Percentiles rank a stretch among this genome's conserved stretches.
These are phyloP conservation scores for Tricladium varicosporioides DNA, from an alignment of 2,329 filamentous ascomycete species.

Conservation along the genomic window DNA sequence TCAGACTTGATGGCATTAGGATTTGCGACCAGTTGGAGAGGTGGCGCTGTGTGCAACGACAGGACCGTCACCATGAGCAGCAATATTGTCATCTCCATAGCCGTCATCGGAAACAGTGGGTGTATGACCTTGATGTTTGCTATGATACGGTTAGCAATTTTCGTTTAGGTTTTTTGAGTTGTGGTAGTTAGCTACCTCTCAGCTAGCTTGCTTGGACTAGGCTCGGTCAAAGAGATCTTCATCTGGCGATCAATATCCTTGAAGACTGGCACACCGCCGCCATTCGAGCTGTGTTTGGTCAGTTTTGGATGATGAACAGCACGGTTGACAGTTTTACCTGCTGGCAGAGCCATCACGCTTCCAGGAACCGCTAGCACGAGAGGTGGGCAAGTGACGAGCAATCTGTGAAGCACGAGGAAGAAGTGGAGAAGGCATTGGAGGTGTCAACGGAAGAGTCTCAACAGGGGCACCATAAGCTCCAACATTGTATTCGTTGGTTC, in stretches of 20 bases:
- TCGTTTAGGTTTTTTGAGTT: neutral
- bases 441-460: constrained; percentile 50
- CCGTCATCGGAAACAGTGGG: constrained; percentile 35
- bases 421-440: constrained; percentile 39
- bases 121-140: constrained; percentile 19
- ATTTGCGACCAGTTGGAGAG: constrained; percentile 33
- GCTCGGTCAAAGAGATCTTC: constrained; percentile 29
- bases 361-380: constrained; percentile 32
- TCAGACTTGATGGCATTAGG: constrained; percentile 13
- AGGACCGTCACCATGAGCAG: constrained; percentile 33
- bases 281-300: constrained; percentile 19
- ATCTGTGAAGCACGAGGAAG: constrained; percentile 33
- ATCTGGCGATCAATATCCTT: constrained; percentile 33
- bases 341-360: constrained; percentile 30
- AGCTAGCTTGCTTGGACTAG: constrained; percentile 25
- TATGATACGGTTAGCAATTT: constrained; percentile 15
- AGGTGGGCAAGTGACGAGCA: constrained; percentile 30
- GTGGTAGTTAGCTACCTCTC: constrained; percentile 25
- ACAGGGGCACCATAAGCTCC: constrained; percentile 59
- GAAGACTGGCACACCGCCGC: constrained; percentile 24
- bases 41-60: constrained; percentile 26
- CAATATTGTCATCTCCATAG: constrained; percentile 32
- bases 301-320: neutral
- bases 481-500: constrained; percentile 91
- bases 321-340: constrained; percentile 19